phyloP scores from a whole-genome alignment of 805 yeast species.

The Kuraishia piskuri region DNA sequence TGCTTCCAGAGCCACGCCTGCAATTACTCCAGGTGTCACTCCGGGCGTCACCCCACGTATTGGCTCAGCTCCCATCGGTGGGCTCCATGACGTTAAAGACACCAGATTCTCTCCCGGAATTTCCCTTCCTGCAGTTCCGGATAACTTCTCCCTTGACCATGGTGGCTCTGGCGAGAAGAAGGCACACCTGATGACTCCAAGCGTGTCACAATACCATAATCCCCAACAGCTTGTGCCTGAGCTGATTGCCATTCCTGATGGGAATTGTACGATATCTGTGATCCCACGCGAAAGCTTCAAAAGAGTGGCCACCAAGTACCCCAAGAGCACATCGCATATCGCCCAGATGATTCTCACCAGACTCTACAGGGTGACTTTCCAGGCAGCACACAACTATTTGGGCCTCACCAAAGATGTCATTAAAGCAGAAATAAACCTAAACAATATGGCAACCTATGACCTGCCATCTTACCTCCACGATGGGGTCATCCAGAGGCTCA shows the following conservation, averaged over 20 bases:
- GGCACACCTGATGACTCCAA: background rate
- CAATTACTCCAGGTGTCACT: too few relatives aligned
- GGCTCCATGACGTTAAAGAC: too few relatives aligned
- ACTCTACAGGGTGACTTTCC: conserved; percentile 83
- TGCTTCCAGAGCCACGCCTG: too few relatives aligned
- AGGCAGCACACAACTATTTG: conserved; percentile 79
- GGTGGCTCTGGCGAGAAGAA: background rate
- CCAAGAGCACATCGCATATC: conserved; percentile 87
- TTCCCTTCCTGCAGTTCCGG: background rate
- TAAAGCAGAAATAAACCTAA: conserved; percentile 63
- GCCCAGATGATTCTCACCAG: conserved; percentile 87
- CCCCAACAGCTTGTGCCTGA: conserved; percentile 8
- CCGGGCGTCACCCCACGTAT: too few relatives aligned
- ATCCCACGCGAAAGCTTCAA: conserved; percentile 82
- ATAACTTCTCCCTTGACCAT: background rate
- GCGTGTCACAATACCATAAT: background rate
- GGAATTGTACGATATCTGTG: conserved; percentile 79
- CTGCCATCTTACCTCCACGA: conserved; percentile 62
- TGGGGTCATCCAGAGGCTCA: conserved; percentile 38
- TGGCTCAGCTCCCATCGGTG: background rate
- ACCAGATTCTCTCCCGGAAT: too few relatives aligned
- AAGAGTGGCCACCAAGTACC: conserved; percentile 63
- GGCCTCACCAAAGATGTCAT: conserved; percentile 79
- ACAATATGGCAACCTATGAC: conserved; percentile 34
- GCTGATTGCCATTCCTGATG: conserved; percentile 66